These are phyloP conservation scores for Camelina hispida DNA, from an alignment of 345 rosid genomes.

Conservation along the genomic window DNA sequence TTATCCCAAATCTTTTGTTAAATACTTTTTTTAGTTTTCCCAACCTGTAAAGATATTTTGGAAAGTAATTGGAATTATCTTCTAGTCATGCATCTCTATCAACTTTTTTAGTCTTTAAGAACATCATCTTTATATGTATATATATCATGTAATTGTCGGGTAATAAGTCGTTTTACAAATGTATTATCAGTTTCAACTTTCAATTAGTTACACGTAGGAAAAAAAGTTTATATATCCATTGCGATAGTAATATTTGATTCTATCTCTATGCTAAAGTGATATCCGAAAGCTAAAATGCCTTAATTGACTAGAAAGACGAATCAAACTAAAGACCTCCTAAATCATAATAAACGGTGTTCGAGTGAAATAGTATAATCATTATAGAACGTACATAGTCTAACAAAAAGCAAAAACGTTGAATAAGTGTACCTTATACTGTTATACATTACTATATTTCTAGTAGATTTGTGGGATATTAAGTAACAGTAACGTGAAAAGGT, in stretches of 20 bases:
- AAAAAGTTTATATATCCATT: constrained; percentile 19
- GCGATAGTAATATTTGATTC: constrained; percentile 1
- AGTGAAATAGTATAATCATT: not conserved
- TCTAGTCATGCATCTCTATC: constrained; percentile 30
- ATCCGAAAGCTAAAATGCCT: not conserved
- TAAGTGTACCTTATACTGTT: not conserved
- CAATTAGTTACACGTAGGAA: not conserved
- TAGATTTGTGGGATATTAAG: not conserved
- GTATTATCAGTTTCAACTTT: not conserved
- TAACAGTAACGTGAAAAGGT: not conserved
- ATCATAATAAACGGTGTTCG: not conserved
- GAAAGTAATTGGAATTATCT: constrained; percentile 32
- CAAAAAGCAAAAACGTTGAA: no score
- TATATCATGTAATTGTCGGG: constrained; percentile 29
- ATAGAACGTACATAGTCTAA: not conserved
- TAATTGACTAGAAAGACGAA: not conserved
- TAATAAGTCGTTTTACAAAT: constrained; percentile 16
- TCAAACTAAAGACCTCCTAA: not conserved
- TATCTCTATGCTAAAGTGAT: not conserved
- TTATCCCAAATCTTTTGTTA: constrained; percentile 39
- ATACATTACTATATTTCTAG: not conserved
- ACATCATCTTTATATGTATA: constrained; percentile 32
- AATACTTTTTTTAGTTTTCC: constrained; percentile 5
- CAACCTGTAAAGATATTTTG: constrained; percentile 37
- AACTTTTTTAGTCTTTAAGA: constrained; percentile 26